phyloP scores from a whole-genome alignment of 345 rosid genomes.

The Hibiscus mutabilis region DNA sequence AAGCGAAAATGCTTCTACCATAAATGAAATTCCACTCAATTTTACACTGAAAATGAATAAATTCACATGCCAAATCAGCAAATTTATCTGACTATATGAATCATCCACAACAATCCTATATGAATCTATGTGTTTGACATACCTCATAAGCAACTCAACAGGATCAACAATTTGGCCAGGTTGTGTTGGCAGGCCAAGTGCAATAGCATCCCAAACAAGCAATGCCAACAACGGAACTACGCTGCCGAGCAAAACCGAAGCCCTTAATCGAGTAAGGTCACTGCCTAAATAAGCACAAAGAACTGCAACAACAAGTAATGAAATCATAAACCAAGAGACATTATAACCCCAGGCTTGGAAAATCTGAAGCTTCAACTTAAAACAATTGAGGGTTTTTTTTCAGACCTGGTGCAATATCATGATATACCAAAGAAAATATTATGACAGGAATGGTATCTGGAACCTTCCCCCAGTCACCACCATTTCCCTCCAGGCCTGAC shows the following conservation, averaged over 20 bases:
- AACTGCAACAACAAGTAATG: slow-evolving; percentile 29
- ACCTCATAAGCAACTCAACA: slow-evolving; percentile 46
- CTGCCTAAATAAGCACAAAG: slow-evolving; percentile 57
- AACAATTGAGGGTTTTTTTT: background rate
- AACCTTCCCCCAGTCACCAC: slow-evolving; percentile 49
- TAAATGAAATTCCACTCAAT: slow-evolving; percentile 46
- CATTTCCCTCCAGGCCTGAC: slow-evolving; percentile 40
- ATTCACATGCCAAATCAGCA: background rate
- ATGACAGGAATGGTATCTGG: slow-evolving; percentile 52
- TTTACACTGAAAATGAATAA: slow-evolving; percentile 25
- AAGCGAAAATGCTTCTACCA: slow-evolving; percentile 62
- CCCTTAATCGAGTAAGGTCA: slow-evolving; percentile 43
- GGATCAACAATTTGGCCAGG: slow-evolving; percentile 41
- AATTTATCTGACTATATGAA: background rate
- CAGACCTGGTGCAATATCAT: slow-evolving; percentile 51
- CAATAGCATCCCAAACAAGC: slow-evolving; percentile 53
- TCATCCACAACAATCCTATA: background rate
- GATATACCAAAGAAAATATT: slow-evolving; percentile 56
- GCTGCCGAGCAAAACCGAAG: slow-evolving; percentile 48
- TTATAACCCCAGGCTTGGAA: background rate
- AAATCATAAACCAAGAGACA: slow-evolving; percentile 5
- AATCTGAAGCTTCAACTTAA: background rate
- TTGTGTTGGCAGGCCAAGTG: slow-evolving; percentile 38
- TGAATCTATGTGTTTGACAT: background rate
- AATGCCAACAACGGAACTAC: slow-evolving; percentile 45